A percentile compares a stretch with the other conserved stretches of the same genome.
Conservation (phyloP, 176 grass and related monocot species). For the Panicum miliaceum region DNA sequence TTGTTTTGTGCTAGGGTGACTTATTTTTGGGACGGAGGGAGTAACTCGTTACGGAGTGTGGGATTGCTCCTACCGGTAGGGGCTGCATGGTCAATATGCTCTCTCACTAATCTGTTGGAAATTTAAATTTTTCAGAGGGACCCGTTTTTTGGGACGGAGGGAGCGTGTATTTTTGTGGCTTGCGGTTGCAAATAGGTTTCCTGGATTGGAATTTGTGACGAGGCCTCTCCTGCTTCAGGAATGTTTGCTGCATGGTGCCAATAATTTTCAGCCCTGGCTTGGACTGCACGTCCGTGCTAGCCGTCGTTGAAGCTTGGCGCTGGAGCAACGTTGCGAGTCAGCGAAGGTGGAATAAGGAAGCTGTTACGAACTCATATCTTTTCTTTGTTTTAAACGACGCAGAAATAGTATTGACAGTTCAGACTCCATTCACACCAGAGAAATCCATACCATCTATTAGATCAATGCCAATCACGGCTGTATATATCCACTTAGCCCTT, state of each 20-base stretch:
- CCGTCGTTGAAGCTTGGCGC: slow-evolving; percentile 24
- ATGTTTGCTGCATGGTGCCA: neutral
- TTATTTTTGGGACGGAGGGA: too few species aligned
- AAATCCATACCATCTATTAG: neutral
- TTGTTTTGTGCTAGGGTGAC: too few species aligned
- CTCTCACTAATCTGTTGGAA: too few species aligned
- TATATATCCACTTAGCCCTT: too few species aligned
- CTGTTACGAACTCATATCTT: neutral
- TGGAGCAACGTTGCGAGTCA: neutral
- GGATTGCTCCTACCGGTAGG: too few species aligned
- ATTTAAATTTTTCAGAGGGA: too few species aligned
- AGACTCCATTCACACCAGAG: neutral
- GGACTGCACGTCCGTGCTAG: neutral
- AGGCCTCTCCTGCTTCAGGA: neutral
- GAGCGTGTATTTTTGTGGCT: neutral
- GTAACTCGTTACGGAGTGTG: too few species aligned
- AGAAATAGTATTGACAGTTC: neutral
- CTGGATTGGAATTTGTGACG: neutral
- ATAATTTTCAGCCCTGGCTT: neutral
- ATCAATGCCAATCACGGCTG: too few species aligned
- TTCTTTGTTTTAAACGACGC: neutral
- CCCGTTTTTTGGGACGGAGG: too few species aligned
- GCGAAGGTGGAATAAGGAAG: neutral
- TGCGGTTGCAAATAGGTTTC: neutral
- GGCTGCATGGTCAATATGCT: too few species aligned